Evolutionary conservation across 805 yeast species (phyloP), one percentile per base, ranked within the genome.

Genomic region (Metschnikowia lunata): DNA sequence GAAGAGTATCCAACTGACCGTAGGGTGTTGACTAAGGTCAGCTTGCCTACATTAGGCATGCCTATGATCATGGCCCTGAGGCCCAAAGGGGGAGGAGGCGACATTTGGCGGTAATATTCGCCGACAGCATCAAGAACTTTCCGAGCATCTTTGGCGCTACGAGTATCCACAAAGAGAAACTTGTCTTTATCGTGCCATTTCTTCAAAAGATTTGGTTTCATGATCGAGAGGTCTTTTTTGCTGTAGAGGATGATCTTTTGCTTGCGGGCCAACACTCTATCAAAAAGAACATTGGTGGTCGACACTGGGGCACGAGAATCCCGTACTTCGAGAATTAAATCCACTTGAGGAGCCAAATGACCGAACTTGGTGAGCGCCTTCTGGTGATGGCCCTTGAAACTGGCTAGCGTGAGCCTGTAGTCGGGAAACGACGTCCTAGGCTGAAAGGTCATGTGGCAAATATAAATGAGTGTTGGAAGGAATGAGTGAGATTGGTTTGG

Each of bases 41-140:
- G 85, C 63, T 93, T 93, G 0, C 99, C 99, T n/a, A 89, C 95
- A 60, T 93, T 93, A 1, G 99, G 99, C 93, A 93, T 86, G 0
- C 99, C 99, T 7, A 84, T 82, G 36, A 91, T 78, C 71, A 90
- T 71, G 45, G 86, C 63, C 18, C 89, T 65, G 38, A 85, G 67
- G 0, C 98, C 98, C 47, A 89, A 63, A 0, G 97, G 97, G 0
- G 96, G 95, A 1, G 82, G 78, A 0, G 91, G 88, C 14, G 61
- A 62, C 74, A 80, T 68, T 4, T 59, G 49, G 26, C 62, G 49
- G 54, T 76, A 74, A 41, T 67, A 65, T 41, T 74, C 70, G 31
- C 69, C 70, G 4, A 87, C 67, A 10, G 70, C 54, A 8, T 75
- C 70, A 12, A 85, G 65, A 4, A 90, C 60, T 35, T 65, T 62